These are phyloP conservation scores for Wallacemonas sp. DNA, from an alignment of 208 protist genomes.

Conservation along the genomic window DNA sequence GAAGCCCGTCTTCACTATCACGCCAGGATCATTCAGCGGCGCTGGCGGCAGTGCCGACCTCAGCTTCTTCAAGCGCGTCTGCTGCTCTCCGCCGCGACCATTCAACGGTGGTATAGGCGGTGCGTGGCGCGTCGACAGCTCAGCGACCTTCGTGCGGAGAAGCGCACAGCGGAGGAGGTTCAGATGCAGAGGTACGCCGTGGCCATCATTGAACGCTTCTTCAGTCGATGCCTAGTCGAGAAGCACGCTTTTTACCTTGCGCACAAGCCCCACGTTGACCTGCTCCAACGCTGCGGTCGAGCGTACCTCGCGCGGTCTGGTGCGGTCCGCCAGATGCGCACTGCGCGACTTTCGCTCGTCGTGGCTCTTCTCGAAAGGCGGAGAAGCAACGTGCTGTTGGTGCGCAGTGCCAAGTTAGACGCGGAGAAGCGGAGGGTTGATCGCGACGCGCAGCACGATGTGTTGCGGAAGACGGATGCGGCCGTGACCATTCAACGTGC, in stretches of 20 bases:
- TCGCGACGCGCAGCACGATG: slow-evolving; percentile 1
- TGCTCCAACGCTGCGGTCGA: slow-evolving; percentile 24
- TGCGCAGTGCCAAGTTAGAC: slow-evolving; percentile 10
- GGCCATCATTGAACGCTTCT: slow-evolving; percentile 17
- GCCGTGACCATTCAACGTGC: slow-evolving; percentile 50
- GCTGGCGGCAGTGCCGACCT: slow-evolving; percentile 19
- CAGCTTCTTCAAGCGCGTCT: neutral
- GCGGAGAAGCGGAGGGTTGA: neutral
- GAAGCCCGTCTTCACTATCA: slow-evolving; percentile 2
- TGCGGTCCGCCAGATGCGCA: neutral
- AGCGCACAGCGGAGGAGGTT: neutral
- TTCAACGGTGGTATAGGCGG: slow-evolving; percentile 32
- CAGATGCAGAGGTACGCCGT: slow-evolving; percentile 15
- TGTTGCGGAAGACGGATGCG: slow-evolving; percentile 33
- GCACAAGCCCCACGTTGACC: slow-evolving; percentile 9
- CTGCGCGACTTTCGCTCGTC: neutral
- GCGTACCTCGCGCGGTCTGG: slow-evolving; percentile 16
- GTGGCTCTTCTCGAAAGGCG: slow-evolving; percentile 15
- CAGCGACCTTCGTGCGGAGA: slow-evolving; percentile 13
- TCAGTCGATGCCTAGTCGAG: slow-evolving; percentile 18
- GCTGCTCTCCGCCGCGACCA: slow-evolving; percentile 12
- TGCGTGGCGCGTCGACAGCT: slow-evolving; percentile 14
- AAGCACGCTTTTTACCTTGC: slow-evolving; percentile 16
- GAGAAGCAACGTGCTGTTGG: slow-evolving; percentile 4
- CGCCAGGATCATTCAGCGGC: slow-evolving; percentile 23